Evolutionary conservation across 2,329 filamentous ascomycete species (phyloP), one percentile per base, ranked within the genome.

Genomic region (Calonectria pseudoreteaudii): DNA sequence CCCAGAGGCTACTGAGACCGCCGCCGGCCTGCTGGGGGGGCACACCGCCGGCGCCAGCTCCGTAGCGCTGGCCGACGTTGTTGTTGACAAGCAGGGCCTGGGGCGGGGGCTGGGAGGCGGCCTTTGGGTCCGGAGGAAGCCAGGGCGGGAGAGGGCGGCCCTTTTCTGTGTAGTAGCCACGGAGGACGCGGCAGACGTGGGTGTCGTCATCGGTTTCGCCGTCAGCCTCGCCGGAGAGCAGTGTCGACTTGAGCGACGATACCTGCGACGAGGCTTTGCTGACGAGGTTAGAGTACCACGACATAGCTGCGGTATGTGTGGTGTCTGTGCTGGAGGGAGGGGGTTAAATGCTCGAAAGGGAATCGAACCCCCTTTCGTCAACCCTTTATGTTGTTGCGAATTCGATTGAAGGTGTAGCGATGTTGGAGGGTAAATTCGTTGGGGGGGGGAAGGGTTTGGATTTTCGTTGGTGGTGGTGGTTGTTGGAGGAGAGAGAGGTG

Each of bases 101-200:
- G 62, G 86, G 87, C 58, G 86, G 84, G 41, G 90, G 87, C 47
- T 89, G 91, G 5, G 90, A 91, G 58, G 80, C 72, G 14, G 83
- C 84, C 85, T 95, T 96, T n/a, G 95, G 96, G 84, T 98, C 95
- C 8, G 94, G 93, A 10, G 96, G 95, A 10, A 98, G 92, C 96
- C 97, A 98, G 79, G 88, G 86, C 0, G 97, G 97, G 76, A 96
- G 94, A 2, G 92, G 89, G 28, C 93, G 92, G 78, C 93, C 94
- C 82, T 97, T 97, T 84, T 98, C 96, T 66, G 89, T 91, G 88
- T 99, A 98, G 89, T 98, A 98, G 80, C 92, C 93, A 80, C 97
- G 94, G 31, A 99, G 91, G 44, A 98, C 95, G 80, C 97, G 94
- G 86, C 95, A 97, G 81, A 98, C 94, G 87, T 98, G 95, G 3